A percentile compares a stretch with the other conserved stretches of the same genome.
phyloP scores from a whole-genome alignment of 2,329 filamentous ascomycete genomes.

The Magnaporthales sp. region DNA sequence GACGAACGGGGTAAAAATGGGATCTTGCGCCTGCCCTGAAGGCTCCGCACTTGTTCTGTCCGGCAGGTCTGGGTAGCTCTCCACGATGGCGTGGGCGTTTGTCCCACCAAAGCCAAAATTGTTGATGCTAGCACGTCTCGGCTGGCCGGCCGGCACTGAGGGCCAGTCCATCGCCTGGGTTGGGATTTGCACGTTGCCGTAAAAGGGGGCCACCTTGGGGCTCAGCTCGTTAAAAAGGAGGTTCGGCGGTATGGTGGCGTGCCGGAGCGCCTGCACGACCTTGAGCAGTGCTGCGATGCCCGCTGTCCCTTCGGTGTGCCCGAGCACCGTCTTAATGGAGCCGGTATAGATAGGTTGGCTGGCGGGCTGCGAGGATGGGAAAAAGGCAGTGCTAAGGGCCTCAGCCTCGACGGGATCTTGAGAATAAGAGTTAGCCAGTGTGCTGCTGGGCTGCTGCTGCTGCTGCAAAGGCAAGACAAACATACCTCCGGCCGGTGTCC shows the following conservation, averaged over 20 bases:
- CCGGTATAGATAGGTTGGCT: constrained; percentile 9
- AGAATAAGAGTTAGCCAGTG: background rate
- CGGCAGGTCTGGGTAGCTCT: background rate
- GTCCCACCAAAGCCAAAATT: constrained; percentile 19
- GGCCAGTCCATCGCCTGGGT: constrained; percentile 8
- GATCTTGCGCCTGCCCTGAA: constrained; percentile 21
- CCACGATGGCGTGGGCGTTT: constrained; percentile 18
- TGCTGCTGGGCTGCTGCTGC: background rate
- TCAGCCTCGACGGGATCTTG: constrained; percentile 41
- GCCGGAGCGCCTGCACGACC: constrained; percentile 24
- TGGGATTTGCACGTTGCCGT: constrained; percentile 16
- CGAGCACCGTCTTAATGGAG: constrained; percentile 28
- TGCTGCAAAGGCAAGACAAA: background rate
- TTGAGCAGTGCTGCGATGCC: constrained; percentile 41
- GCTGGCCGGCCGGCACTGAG: constrained; percentile 12
- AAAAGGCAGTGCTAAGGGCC: constrained; percentile 26
- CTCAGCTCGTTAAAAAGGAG: constrained; percentile 18
- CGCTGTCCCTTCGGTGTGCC: constrained; percentile 40
- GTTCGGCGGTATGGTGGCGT: constrained; percentile 20
- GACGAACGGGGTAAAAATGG: background rate
- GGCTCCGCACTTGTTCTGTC: constrained; percentile 23
- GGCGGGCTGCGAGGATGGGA: constrained; percentile 1
- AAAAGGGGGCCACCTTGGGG: constrained; percentile 15
- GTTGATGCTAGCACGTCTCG: constrained; percentile 13
- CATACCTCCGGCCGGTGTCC: constrained; percentile 14